Conservation (phyloP, 805 yeast genomes). For the Zygosaccharomyces rouxii region DNA sequence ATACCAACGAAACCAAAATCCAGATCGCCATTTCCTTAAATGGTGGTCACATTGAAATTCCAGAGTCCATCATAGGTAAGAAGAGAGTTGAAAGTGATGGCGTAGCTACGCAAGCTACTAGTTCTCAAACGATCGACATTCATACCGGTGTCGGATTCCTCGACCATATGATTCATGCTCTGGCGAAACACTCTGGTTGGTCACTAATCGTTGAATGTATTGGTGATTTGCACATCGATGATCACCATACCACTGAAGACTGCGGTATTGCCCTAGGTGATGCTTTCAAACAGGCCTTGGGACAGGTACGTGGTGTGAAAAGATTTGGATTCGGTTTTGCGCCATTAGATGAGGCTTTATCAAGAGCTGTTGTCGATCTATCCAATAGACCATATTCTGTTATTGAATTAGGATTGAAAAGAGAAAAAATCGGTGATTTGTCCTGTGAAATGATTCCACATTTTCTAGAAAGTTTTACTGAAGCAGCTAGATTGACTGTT, state of each 20-base stretch:
- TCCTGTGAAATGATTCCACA: slow-evolving; percentile 98
- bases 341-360: slow-evolving; percentile 92
- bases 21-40: slow-evolving; percentile 78
- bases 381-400: slow-evolving; percentile 92
- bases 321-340: slow-evolving; percentile 93
- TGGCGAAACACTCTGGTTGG: slow-evolving; percentile 98
- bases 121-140: slow-evolving; percentile 68
- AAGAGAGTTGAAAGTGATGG: slow-evolving; percentile 35
- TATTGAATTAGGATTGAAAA: slow-evolving; percentile 78
- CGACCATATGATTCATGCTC: slow-evolving; percentile 96
- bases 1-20: slow-evolving; percentile 91
- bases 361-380: slow-evolving; percentile 93
- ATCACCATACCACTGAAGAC: slow-evolving; percentile 96
- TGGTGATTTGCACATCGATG: slow-evolving; percentile 94
- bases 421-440: slow-evolving; percentile 91
- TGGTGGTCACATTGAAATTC: slow-evolving; percentile 73
- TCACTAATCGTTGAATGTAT: slow-evolving; percentile 81
- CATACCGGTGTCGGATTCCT: slow-evolving; percentile 92
- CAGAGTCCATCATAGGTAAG: slow-evolving; percentile 49
- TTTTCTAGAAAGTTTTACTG: slow-evolving; percentile 89
- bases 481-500: slow-evolving; percentile 81
- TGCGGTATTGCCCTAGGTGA: slow-evolving; percentile 87
- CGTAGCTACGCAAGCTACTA: slow-evolving; percentile 67
- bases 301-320: slow-evolving; percentile 83
- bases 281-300: slow-evolving; percentile 86